Evolutionary conservation across 192 early-diverging fungal genomes (phyloP).

Genomic region (Phlyctochytrium planicorne): DNA sequence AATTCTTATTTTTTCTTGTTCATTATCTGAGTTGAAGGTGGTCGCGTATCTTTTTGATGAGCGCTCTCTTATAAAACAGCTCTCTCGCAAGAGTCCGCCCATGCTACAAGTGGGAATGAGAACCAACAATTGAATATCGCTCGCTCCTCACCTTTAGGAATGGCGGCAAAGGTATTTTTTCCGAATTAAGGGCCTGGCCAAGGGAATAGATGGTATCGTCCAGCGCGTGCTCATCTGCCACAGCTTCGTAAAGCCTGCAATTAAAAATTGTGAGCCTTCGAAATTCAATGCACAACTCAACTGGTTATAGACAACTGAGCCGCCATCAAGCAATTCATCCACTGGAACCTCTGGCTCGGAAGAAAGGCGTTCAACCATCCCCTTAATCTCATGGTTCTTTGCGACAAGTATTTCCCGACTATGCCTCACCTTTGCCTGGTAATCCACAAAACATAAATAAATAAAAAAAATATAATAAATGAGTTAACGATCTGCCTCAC

Average conservation of each 20-base stretch:
- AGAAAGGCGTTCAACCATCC: conserved; percentile 49
- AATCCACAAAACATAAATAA: conserved; percentile 52
- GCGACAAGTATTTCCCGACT: conserved; percentile 66
- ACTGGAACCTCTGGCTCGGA: conserved; percentile 61
- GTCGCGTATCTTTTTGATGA: conserved; percentile 40
- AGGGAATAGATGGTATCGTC: conserved; percentile 86
- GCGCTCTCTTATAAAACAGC: conserved; percentile 85
- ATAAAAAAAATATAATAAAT: conserved; percentile 32
- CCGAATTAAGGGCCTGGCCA: conserved; percentile 73
- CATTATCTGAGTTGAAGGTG: too few relatives aligned
- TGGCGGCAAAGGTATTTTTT: conserved; percentile 64
- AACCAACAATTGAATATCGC: neutral
- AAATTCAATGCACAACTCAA: conserved; percentile 29
- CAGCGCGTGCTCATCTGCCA: conserved; percentile 86
- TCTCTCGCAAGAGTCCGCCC: conserved; percentile 79
- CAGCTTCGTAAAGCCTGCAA: conserved; percentile 76
- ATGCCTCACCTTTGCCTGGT: conserved; percentile 54
- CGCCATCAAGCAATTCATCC: conserved; percentile 62
- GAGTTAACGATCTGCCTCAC: neutral
- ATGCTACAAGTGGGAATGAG: conserved; percentile 39
- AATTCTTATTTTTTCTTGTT: too few relatives aligned
- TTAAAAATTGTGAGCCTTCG: conserved; percentile 14
- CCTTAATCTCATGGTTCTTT: conserved; percentile 59
- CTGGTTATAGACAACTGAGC: conserved; percentile 70
- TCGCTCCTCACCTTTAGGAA: conserved; percentile 71